Conservation (phyloP, 140 eudicot species). For the Ambrosia hybrid region DNA sequence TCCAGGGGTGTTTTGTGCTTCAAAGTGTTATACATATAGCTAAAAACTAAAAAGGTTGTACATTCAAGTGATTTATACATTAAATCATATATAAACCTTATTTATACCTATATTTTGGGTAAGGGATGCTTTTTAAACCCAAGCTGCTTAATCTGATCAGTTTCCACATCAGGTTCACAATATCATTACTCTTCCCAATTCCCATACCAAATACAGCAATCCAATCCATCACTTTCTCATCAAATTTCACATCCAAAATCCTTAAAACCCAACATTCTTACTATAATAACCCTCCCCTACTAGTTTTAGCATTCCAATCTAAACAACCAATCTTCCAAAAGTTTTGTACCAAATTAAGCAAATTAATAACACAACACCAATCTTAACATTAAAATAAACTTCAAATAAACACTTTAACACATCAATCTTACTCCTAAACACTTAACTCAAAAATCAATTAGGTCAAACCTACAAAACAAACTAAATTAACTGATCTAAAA, state of each 20-base stretch:
- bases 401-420: slow-evolving; percentile 3
- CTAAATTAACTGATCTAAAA: no score
- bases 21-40: no score
- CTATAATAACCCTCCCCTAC: slow-evolving; percentile 8
- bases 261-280: slow-evolving; percentile 9
- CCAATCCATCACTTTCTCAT: slow-evolving; percentile 61
- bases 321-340: slow-evolving; percentile 6
- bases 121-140: no score
- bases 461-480: slow-evolving; percentile 9
- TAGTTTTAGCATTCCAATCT: neutral
- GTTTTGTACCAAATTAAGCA: slow-evolving; percentile 9
- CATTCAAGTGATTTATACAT: no score
- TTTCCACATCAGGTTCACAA: no score
- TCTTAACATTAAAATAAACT: neutral
- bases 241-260: slow-evolving; percentile 40
- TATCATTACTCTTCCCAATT: neutral
- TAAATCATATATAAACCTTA: no score
- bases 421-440: neutral
- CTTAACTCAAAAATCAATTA: slow-evolving; percentile 9
- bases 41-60: no score
- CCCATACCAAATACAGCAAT: slow-evolving; percentile 54
- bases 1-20: no score
- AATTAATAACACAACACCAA: neutral
- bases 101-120: no score
- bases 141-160: no score